A percentile compares a stretch with the other conserved stretches of the same genome.
Conservation (phyloP, 2,329 filamentous ascomycete species). For the Fusarium clavum region DNA sequence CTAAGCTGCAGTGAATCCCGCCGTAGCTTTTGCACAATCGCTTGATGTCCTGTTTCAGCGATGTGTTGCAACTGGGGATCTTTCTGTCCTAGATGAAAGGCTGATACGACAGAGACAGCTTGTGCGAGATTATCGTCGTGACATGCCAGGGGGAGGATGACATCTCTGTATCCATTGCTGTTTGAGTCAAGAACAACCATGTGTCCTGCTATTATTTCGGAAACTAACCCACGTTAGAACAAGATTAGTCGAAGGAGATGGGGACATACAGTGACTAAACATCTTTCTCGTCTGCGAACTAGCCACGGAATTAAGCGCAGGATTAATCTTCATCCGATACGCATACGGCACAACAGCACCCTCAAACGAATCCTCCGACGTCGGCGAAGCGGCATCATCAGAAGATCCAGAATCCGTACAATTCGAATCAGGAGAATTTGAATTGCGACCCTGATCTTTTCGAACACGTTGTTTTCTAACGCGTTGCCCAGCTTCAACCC, state of each 20-base stretch:
- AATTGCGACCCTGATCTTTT: background rate
- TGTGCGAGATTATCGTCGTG: slow-evolving; percentile 51
- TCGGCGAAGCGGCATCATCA: slow-evolving; percentile 24
- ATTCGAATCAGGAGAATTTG: background rate
- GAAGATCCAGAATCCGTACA: slow-evolving; percentile 11
- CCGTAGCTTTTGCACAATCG: slow-evolving; percentile 52
- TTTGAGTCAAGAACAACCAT: slow-evolving; percentile 55
- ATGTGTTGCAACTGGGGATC: slow-evolving; percentile 46
- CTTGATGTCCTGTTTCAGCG: slow-evolving; percentile 52
- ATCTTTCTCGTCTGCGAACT: slow-evolving; percentile 50
- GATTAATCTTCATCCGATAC: slow-evolving; percentile 20
- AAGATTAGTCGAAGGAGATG: accelerated
- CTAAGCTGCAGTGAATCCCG: slow-evolving; percentile 47
- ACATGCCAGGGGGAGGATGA: slow-evolving; percentile 55
- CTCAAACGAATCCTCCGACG: slow-evolving; percentile 2
- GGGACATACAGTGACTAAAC: slow-evolving; percentile 51
- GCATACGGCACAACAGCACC: slow-evolving; percentile 9
- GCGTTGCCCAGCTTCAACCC: slow-evolving; percentile 30
- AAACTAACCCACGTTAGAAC: slow-evolving; percentile 42
- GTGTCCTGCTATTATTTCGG: slow-evolving; percentile 51
- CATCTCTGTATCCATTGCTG: slow-evolving; percentile 54
- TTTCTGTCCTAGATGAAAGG: slow-evolving; percentile 52
- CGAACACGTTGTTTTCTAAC: slow-evolving; percentile 13
- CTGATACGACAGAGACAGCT: slow-evolving; percentile 54
- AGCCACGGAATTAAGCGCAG: slow-evolving; percentile 43